A percentile compares a stretch with the other conserved stretches of the same genome.
Conservation (phyloP, 2,329 filamentous ascomycete species). For the Beauveria sp. region DNA sequence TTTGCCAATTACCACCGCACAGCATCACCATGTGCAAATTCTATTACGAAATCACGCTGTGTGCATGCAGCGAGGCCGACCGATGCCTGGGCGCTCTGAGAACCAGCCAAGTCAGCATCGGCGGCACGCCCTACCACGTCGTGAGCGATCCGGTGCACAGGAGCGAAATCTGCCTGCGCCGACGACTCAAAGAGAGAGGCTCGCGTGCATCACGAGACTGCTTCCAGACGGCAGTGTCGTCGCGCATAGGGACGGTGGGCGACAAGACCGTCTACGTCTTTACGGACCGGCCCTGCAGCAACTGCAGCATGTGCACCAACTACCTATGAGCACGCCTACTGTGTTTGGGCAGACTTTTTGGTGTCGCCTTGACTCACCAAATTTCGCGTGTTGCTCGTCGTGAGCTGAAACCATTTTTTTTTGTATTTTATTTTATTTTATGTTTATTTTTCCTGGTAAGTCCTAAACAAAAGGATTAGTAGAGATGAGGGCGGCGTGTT, state of each 20-base stretch:
- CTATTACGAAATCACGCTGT: background rate
- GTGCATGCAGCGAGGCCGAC: background rate
- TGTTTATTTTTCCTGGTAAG: too few species aligned
- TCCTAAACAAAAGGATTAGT: too few species aligned
- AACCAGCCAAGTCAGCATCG: background rate
- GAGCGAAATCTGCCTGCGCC: background rate
- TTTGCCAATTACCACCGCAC: background rate
- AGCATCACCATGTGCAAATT: background rate
- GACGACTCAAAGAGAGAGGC: background rate
- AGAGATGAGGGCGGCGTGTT: too few species aligned
- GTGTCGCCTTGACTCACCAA: background rate
- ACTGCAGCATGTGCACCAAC: background rate
- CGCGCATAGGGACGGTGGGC: background rate
- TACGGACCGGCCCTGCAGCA: background rate
- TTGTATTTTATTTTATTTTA: too few species aligned
- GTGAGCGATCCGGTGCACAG: background rate
- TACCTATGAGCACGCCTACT: background rate
- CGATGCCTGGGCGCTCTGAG: background rate
- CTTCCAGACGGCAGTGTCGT: background rate
- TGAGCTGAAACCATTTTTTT: background rate
- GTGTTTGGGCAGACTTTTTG: background rate
- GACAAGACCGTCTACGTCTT: background rate
- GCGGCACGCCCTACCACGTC: background rate
- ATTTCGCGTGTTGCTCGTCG: background rate
- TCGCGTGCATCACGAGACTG: background rate